phyloP scores from a whole-genome alignment of 2,329 filamentous ascomycete genomes.

The Dactylellina cionopaga region DNA sequence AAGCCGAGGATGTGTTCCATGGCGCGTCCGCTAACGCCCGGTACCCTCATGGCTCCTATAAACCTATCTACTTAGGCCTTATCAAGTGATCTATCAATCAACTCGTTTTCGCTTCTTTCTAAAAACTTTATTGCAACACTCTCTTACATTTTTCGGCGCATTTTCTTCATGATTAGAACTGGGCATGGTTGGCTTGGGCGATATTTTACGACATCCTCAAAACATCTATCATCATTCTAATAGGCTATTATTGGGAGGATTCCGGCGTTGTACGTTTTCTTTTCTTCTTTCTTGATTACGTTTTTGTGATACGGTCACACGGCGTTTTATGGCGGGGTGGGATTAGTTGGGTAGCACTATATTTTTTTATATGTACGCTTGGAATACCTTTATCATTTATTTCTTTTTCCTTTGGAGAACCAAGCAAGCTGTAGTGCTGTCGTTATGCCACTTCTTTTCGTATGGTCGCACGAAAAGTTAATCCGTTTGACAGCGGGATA shows the following conservation, averaged over 20 bases:
- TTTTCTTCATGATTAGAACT: background rate
- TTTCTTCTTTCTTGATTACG: background rate
- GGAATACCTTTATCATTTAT: too few relatives aligned
- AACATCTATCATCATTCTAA: background rate
- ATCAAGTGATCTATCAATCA: too few relatives aligned
- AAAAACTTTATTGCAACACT: conserved; percentile 34
- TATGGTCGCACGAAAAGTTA: background rate
- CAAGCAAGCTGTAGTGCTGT: background rate
- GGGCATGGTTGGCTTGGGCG: background rate
- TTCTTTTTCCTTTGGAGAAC: background rate
- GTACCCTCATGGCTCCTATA: too few relatives aligned
- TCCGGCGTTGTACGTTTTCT: background rate
- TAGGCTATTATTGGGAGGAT: background rate
- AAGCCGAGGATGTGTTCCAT: conserved; percentile 46
- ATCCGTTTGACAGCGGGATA: background rate
- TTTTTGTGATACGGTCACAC: conserved; percentile 22
- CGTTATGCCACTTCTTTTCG: background rate
- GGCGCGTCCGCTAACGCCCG: conserved; percentile 43
- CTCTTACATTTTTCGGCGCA: conserved; percentile 25
- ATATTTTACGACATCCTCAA: background rate
- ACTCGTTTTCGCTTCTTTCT: conserved; percentile 14
- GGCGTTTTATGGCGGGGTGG: conserved; percentile 14
- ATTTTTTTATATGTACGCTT: background rate
- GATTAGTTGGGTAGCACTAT: conserved; percentile 23
- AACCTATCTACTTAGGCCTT: too few relatives aligned